Evolutionary conservation across 352 stramenopile genomes (phyloP).

Genomic region (Phytophthora pseudosyringae): DNA sequence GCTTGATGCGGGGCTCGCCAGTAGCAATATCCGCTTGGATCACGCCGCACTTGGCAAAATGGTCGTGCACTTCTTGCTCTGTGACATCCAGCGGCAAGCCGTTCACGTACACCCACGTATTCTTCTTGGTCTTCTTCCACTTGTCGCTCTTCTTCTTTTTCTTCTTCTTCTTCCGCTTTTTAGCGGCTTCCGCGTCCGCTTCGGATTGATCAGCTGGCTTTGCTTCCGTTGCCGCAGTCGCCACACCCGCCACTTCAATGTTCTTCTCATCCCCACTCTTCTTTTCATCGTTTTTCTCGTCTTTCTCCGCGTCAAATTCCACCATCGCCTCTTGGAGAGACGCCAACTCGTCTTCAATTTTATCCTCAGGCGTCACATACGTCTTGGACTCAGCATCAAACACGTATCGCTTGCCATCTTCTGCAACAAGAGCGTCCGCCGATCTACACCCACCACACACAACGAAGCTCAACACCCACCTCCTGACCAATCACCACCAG

Average conservation of each 20-base stretch:
- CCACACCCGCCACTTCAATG: constrained; percentile 24
- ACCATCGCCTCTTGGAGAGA: constrained; percentile 56
- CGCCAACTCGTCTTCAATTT: constrained; percentile 75
- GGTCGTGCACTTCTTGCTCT: constrained; percentile 91
- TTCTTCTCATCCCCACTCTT: constrained; percentile 54
- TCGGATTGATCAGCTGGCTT: constrained; percentile 16
- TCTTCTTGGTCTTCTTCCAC: constrained; percentile 85
- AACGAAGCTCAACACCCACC: background rate
- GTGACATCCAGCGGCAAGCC: constrained; percentile 94
- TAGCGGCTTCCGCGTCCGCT: constrained; percentile 21
- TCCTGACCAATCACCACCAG: background rate
- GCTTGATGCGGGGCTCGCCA: constrained; percentile 94
- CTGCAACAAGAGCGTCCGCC: constrained; percentile 56
- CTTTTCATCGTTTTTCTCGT: constrained; percentile 25
- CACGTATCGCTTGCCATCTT: constrained; percentile 75
- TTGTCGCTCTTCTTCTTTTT: constrained; percentile 86
- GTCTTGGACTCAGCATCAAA: constrained; percentile 73
- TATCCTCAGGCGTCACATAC: constrained; percentile 74
- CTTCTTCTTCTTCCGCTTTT: constrained; percentile 80
- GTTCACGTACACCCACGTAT: constrained; percentile 97
- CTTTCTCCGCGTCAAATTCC: constrained; percentile 27
- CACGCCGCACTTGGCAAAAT: constrained; percentile 96
- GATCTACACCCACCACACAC: constrained; percentile 24
- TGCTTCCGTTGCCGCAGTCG: background rate
- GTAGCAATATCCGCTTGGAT: constrained; percentile 95